phyloP scores from a whole-genome alignment of 2,329 filamentous ascomycete genomes.

The Cytospora paraplurivora region DNA sequence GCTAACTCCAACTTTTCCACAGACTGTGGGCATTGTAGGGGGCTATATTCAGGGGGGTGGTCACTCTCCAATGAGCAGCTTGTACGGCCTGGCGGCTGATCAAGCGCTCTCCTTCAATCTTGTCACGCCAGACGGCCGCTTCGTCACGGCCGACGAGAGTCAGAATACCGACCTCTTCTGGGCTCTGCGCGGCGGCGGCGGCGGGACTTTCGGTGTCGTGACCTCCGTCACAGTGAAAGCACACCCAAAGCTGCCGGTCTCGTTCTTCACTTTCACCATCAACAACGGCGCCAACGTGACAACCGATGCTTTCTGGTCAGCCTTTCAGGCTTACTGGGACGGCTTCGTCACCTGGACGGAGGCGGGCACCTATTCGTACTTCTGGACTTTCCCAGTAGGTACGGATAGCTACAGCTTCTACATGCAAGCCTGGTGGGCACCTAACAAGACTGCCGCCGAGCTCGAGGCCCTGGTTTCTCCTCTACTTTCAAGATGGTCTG shows the following conservation, averaged over 20 bases:
- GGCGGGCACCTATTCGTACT: conserved; percentile 49
- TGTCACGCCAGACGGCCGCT: conserved; percentile 46
- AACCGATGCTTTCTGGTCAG: conserved; percentile 56
- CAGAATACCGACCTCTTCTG: conserved; percentile 51
- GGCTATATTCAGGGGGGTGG: conserved; percentile 54
- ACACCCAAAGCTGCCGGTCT: conserved; percentile 31
- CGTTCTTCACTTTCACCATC: conserved; percentile 32
- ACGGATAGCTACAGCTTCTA: not conserved
- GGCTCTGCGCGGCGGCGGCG: conserved; percentile 49
- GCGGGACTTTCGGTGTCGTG: conserved; percentile 39
- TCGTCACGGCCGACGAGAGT: conserved; percentile 43
- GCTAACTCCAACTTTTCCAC: not conserved
- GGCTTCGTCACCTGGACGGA: conserved; percentile 52
- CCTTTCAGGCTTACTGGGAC: conserved; percentile 48
- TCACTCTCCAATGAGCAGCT: conserved; percentile 52
- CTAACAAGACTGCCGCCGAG: conserved; percentile 17
- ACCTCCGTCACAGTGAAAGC: conserved; percentile 34
- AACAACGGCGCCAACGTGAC: conserved; percentile 49
- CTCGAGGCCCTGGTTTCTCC: conserved; percentile 11
- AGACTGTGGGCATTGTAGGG: conserved; percentile 53
- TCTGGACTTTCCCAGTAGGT: conserved; percentile 26
- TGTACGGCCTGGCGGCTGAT: conserved; percentile 53
- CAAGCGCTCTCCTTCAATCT: conserved; percentile 50
- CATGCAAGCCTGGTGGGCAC: conserved; percentile 25
- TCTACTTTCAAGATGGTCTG: conserved; percentile 50